A percentile compares a stretch with the other conserved stretches of the same genome.
Conservation (phyloP, 805 yeast species). For the Kuraishia cidri region DNA sequence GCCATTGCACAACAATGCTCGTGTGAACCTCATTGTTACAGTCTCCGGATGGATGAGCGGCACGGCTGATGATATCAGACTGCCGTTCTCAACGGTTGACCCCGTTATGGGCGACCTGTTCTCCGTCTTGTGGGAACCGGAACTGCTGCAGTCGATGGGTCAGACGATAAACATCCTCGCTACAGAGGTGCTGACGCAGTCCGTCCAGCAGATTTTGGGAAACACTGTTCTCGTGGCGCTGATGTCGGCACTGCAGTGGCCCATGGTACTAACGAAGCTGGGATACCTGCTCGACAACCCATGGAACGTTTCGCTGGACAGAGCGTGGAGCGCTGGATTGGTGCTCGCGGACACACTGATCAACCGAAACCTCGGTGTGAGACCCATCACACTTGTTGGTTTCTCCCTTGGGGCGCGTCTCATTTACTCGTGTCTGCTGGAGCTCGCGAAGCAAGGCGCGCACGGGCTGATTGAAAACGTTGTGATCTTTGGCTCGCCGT, state of each 20-base stretch:
- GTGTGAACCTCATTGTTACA: constrained; percentile 80
- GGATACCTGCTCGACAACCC: constrained; percentile 92
- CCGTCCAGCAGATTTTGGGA: constrained; percentile 92
- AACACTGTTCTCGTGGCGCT: constrained; percentile 82
- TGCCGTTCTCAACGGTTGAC: constrained; percentile 94
- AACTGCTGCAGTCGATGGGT: constrained; percentile 91
- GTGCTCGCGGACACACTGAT: constrained; percentile 87
- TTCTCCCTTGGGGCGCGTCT: constrained; percentile 91
- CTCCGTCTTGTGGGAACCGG: constrained; percentile 96
- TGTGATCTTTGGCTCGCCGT: constrained; percentile 79
- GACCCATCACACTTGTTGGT: constrained; percentile 90
- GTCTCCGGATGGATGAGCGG: constrained; percentile 98
- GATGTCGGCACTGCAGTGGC: constrained; percentile 89
- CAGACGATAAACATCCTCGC: constrained; percentile 93
- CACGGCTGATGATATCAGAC: constrained; percentile 87
- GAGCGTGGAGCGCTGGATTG: constrained; percentile 95
- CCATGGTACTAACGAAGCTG: constrained; percentile 83
- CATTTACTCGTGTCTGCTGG: constrained; percentile 81
- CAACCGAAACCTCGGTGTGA: constrained; percentile 78
- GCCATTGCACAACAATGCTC: constrained; percentile 84
- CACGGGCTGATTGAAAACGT: constrained; percentile 87
- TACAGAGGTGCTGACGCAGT: constrained; percentile 84
- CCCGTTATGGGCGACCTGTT: constrained; percentile 97
- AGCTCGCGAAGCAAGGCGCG: constrained; percentile 78
- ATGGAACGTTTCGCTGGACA: constrained; percentile 93